Conservation (phyloP, 2,329 filamentous ascomycete species). For the Beauveria scarabaeidicola region DNA sequence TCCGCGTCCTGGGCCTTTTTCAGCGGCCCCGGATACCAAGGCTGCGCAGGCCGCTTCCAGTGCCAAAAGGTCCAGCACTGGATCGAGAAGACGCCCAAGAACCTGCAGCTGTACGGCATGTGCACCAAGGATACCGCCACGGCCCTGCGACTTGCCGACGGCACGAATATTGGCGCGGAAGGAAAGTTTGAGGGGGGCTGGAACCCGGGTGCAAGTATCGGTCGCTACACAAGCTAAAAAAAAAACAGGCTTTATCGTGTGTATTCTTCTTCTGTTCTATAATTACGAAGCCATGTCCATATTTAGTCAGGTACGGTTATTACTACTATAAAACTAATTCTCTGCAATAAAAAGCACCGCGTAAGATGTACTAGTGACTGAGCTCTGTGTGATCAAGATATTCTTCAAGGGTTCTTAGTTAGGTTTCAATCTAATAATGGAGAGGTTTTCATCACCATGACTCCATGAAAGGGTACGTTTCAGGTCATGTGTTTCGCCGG, state of each 20-base stretch:
- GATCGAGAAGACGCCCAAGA: constrained; percentile 28
- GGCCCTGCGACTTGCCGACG: constrained; percentile 28
- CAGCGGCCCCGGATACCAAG: constrained; percentile 24
- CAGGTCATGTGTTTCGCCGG: background rate
- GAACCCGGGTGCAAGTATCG: constrained; percentile 2
- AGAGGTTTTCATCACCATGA: background rate
- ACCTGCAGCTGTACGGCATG: constrained; percentile 33
- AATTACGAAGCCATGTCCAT: constrained; percentile 3
- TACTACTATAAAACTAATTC: too few relatives aligned
- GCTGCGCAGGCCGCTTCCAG: constrained; percentile 21
- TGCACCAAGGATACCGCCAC: constrained; percentile 31
- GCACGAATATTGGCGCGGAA: constrained; percentile 23
- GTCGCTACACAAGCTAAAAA: constrained; percentile 4
- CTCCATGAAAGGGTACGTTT: background rate
- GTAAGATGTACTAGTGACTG: too few relatives aligned
- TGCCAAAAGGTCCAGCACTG: constrained; percentile 32
- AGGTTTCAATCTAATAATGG: too few relatives aligned
- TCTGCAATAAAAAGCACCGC: too few relatives aligned
- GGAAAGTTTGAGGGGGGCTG: constrained; percentile 19
- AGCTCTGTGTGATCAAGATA: too few relatives aligned
- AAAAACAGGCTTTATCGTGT: too few relatives aligned
- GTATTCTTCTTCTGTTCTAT: background rate
- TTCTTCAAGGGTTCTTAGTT: too few relatives aligned
- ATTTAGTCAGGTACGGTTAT: background rate
- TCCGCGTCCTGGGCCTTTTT: constrained; percentile 26